Base-by-base conservation (phyloP, 495 filamentous ascomycete species). In the Durotheca rogersii region DNA sequence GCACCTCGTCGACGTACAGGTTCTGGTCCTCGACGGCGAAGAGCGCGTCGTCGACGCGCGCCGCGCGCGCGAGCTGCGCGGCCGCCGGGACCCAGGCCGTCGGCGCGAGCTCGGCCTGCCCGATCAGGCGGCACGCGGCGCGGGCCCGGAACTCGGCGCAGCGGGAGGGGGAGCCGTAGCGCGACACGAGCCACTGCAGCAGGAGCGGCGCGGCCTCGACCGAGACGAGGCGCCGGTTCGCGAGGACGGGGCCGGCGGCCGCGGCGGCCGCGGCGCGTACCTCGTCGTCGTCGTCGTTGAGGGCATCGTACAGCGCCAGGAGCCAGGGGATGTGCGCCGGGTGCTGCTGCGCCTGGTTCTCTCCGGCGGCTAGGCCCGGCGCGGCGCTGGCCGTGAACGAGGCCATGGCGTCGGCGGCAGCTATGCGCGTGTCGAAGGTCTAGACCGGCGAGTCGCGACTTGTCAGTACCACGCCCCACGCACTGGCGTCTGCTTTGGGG, bases 21-120 rank as follows among this genome's bases (percentile, higher is more conserved):
- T 98, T 98, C 54, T 92, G 89, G 57, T 93, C 90, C 68, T 98
- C 93, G 56, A 87, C 76, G 10, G 81, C 82, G 60, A 98, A 98
- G 0, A 98, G 71, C 1, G 86, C 77, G 20, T 80, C 83, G 58
- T 88, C 83, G 37, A 84, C 81, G 38, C 78, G 75, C 32, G 78
- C 60, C 16, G 80, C 76, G 16, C 75, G 58, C 0, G 60, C 51
- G 10, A 91, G 62, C 12, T 74, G 67, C 0, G 64, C 56, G 2
- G 67, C 66, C 0, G 86, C 77, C 0, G 78, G 51, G 21, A 34
- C 60, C 67, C 48, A 52, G 38, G 12, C 65, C 4, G 18, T n/a
- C 7, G 43, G 25, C 48, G 37, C n/a, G 1, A 41, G 37, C 19
- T 31, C 27, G 0, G 16, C 21, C n/a, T 69, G 51, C 16, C 72